phyloP scores from a whole-genome alignment of 2,329 filamentous ascomycete species.

The Dactylellina sp. region DNA sequence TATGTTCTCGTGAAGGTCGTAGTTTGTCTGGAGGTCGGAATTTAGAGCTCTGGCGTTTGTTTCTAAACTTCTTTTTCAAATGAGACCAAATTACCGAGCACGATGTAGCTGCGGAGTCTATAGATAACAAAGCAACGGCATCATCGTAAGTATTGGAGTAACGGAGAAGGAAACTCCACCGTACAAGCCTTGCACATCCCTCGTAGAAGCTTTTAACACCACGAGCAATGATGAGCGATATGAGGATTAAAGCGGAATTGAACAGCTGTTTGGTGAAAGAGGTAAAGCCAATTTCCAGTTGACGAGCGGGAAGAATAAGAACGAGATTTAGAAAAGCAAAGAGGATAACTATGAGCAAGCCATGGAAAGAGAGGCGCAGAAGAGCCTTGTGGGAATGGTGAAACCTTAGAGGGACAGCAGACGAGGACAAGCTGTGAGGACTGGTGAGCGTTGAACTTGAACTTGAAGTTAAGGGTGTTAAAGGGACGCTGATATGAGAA shows the following conservation, averaged over 20 bases:
- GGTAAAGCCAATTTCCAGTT: conserved; percentile 14
- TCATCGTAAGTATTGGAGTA: conserved; percentile 6
- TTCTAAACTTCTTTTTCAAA: not conserved
- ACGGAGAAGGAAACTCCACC: conserved; percentile 5
- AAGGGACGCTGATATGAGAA: no score
- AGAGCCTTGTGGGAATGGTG: conserved; percentile 10
- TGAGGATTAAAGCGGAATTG: conserved; percentile 14
- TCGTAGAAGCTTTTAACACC: conserved; percentile 22
- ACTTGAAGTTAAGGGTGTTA: no score
- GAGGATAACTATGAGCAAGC: not conserved
- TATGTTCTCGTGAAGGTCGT: not conserved
- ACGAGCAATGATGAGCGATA: conserved; percentile 10
- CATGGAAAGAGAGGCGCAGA: not conserved
- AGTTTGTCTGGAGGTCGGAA: not conserved
- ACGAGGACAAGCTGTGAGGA: not conserved
- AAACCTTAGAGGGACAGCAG: conserved; percentile 1
- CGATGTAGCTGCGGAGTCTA: conserved; percentile 1
- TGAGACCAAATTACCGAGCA: conserved; percentile 12
- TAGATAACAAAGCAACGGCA: not conserved
- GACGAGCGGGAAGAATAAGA: conserved; percentile 6
- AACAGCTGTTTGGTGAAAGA: conserved; percentile 9
- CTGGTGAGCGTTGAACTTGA: no score
- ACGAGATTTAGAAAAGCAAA: conserved; percentile 11
- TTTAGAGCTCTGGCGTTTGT: not conserved
- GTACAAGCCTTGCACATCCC: conserved; percentile 11